Evolutionary conservation across 2,329 filamentous ascomycete species (phyloP), one percentile per base, ranked within the genome.

Genomic region (Chrysoporthe austroafricana): DNA sequence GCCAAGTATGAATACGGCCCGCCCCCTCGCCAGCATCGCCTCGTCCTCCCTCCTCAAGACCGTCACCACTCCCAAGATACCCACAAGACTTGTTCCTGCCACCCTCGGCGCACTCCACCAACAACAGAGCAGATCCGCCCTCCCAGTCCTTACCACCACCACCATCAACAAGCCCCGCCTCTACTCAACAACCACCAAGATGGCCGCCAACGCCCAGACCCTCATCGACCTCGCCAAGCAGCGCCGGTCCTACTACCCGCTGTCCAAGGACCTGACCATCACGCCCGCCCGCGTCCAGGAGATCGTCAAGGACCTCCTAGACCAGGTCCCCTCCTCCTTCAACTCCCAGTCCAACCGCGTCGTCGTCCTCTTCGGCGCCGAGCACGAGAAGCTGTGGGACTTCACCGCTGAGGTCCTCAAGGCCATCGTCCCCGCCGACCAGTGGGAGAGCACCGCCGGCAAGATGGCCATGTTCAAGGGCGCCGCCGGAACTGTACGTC

Each of bases 321-420:
- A 88, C 69, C 84, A 93, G 78, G 85, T 90, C 1, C 94, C 94
- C 54, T 91, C 88, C 63, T 89, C 90, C 71, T 97, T 97, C 90
- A 97, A 97, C 88, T 91, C 89, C 54, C 94, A 97, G 83, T 89
- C 89, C 73, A 91, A 92, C 72, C 90, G 94, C 69, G 81, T 91
- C 68, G 86, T 97, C 60, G 86, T 97, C 63, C 87, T 97, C 65
- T 85, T 96, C 75, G 90, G 91, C 75, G 87, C 86, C 70, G 91
- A 97, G 79, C 94, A 97, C 83, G 89, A 94, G 74, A 91, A 91
- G 82, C 88, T 97, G 73, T 97, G 94, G 95, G 90, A 93, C 77
- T 84, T 93, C 69, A 85, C 88, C 66, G 79, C 83, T 69, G 87
- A 90, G 39, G 80, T 85, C 64, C 84, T 95, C 68, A 88, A 90